Conservation (phyloP, 129 eudicot species). For the Escallonia rubra region DNA sequence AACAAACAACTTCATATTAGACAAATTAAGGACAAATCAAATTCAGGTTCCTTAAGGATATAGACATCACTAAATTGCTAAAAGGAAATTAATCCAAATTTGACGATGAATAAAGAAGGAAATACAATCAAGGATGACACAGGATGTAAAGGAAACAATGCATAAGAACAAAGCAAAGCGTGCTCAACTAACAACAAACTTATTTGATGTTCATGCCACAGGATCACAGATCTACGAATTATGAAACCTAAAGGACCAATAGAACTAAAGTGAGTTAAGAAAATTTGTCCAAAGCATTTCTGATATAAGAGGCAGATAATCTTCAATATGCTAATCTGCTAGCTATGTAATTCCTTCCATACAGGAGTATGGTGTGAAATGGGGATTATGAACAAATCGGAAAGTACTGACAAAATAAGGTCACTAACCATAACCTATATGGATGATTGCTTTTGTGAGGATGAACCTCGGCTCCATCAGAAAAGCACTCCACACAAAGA, state of each 20-base stretch:
- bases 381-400: neutral
- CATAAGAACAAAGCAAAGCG: too few species aligned
- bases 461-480: constrained; percentile 91
- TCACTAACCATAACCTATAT: constrained; percentile 83
- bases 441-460: constrained; percentile 97
- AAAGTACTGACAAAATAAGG: neutral
- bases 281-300: too few species aligned
- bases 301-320: too few species aligned
- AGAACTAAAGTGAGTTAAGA: too few species aligned
- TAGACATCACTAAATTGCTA: too few species aligned
- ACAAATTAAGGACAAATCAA: neutral
- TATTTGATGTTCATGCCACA: too few species aligned
- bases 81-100: too few species aligned
- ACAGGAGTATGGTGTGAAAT: neutral
- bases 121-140: too few species aligned
- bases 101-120: too few species aligned
- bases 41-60: neutral
- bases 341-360: neutral
- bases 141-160: too few species aligned
- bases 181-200: too few species aligned
- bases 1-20: neutral
- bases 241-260: neutral
- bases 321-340: too few species aligned
- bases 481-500: constrained; percentile 96
- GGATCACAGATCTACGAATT: constrained; percentile 6